phyloP scores from a whole-genome alignment of 106 monocot species.

The Xerophyta viscosa region DNA sequence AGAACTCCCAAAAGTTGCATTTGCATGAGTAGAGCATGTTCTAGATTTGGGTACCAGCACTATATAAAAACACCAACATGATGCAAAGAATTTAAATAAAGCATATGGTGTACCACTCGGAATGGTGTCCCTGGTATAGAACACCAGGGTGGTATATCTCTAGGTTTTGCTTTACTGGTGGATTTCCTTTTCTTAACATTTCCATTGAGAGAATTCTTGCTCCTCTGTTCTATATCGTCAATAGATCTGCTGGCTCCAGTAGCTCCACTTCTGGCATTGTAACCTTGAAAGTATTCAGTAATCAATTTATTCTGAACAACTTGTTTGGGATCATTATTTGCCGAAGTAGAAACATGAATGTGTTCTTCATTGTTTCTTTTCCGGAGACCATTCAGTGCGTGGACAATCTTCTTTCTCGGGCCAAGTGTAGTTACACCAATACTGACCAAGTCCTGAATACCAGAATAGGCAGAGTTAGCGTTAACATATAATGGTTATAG shows the following conservation, averaged over 20 bases:
- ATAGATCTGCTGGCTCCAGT: constrained; percentile 3
- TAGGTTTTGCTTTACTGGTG: constrained; percentile 17
- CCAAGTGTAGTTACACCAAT: constrained; percentile 81
- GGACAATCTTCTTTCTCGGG: constrained; percentile 84
- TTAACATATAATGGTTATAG: too few species aligned
- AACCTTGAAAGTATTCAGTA: constrained; percentile 70
- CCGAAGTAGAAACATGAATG: constrained; percentile 2
- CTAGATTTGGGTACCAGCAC: too few species aligned
- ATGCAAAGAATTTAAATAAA: too few species aligned
- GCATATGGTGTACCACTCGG: constrained; percentile 60
- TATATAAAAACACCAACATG: too few species aligned
- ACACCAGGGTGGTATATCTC: constrained; percentile 86
- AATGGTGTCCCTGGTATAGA: constrained; percentile 90
- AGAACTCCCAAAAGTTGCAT: too few species aligned
- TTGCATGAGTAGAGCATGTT: too few species aligned
- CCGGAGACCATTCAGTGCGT: constrained; percentile 58
- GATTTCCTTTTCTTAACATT: constrained; percentile 14
- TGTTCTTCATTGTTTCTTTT: constrained; percentile 21
- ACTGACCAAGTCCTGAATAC: constrained; percentile 64
- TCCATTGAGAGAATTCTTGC: constrained; percentile 17
- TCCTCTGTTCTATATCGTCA: constrained; percentile 11
- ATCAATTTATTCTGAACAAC: constrained; percentile 68
- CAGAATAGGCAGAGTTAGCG: not conserved
- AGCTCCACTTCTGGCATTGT: constrained; percentile 16
- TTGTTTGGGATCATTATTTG: constrained; percentile 17